Evolutionary conservation across 495 filamentous ascomycete genomes (phyloP), one percentile per base, ranked within the genome.

Genomic region (Neurospora sp.): DNA sequence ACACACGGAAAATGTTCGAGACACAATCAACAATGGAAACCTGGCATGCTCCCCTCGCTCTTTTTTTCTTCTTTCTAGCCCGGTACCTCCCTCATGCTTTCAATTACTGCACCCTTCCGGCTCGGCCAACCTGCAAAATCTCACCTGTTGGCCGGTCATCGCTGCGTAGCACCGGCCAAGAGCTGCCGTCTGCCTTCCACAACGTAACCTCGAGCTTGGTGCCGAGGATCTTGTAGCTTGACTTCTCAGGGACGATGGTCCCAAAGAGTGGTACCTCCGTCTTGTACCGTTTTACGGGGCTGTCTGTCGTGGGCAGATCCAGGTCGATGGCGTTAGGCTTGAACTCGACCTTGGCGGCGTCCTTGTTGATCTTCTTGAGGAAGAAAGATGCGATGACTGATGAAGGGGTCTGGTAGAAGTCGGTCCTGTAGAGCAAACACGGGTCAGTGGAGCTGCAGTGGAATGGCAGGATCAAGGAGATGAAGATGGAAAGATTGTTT

Each of bases 341-440:
- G 79, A 98, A 94, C 16, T 86, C 82, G 10, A 98, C 88, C 72
- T 84, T 89, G 44, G 94, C 91, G 7, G 82, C 87, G 20, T 88
- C 86, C 82, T 94, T 96, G 78, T 97, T 90, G 76, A 99, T 97
- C 84, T 97, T 99, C 86, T 98, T 99, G 41, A 98, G 87, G 83
- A 96, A 99, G 71, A 98, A 89, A 20, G 93, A 96, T 8, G 93
- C 93, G 75, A 96, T 97, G 53, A 97, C 92, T 22, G 91, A 87
- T 8, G 88, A 87, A 31, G 90, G 83, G 1, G 96, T 98, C 83
- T 99, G 96, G 83, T 98, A 99, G 84, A 96, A 99, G 80, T 99
- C 96, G 78, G 91, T 89, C 68, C 93, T 94, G 73, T 40, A 73
- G 42, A 35, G 40, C 68, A 65, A 74, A 72, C 69, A 48, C 69